phyloP scores from a whole-genome alignment of 192 early-diverging fungal species.

The Umbelopsis sp. region DNA sequence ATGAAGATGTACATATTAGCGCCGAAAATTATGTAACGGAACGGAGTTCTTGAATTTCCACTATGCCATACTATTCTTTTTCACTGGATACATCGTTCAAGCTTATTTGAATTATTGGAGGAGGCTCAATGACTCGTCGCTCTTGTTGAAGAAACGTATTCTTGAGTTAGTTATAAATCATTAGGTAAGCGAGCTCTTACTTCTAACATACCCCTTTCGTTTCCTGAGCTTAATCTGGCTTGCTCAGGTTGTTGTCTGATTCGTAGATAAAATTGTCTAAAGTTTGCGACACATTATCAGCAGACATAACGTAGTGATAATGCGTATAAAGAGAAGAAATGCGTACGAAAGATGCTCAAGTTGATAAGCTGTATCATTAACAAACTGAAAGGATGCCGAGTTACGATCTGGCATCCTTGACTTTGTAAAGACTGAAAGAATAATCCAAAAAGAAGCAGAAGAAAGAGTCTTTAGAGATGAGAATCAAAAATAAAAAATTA shows the following conservation, averaged over 20 bases:
- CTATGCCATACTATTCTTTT: slow-evolving; percentile 20
- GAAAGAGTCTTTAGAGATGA: neutral
- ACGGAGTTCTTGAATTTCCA: neutral
- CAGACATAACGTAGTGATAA: neutral
- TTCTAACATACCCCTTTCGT: slow-evolving; percentile 32
- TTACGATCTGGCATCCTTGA: neutral
- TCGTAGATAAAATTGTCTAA: slow-evolving; percentile 8
- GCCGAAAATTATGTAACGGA: neutral
- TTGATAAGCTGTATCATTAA: neutral
- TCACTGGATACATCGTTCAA: slow-evolving; percentile 8
- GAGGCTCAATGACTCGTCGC: slow-evolving; percentile 33
- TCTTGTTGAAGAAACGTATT: slow-evolving; percentile 19
- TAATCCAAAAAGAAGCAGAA: neutral
- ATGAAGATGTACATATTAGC: neutral
- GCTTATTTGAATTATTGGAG: slow-evolving; percentile 33
- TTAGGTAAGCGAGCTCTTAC: neutral
- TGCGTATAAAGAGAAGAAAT: neutral
- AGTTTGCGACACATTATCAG: neutral
- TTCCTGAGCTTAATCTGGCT: slow-evolving; percentile 30
- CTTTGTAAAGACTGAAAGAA: neutral
- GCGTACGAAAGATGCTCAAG: neutral
- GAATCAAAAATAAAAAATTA: neutral
- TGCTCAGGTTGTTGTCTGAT: slow-evolving; percentile 32
- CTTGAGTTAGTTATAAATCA: neutral
- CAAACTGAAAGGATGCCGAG: neutral